Evolutionary conservation across 345 rosid species (phyloP), one percentile per base, ranked within the genome.

Genomic region (Citrus hindsii): DNA sequence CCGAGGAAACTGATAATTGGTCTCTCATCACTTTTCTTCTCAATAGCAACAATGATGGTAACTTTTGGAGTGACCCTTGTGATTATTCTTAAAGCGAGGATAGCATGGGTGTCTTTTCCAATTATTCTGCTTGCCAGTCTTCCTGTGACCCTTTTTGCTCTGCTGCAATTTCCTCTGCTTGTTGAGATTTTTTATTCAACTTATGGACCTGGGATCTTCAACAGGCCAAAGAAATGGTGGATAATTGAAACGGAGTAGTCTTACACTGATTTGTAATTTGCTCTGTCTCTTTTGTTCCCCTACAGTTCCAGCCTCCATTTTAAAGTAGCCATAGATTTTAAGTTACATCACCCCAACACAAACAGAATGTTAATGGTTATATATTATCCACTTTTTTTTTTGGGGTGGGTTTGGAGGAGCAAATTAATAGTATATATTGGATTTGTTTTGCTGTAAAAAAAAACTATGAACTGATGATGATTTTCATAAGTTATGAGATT

Each of bases 11-110:
- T 92, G 84, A 90, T 92, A 9, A 56, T 89, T 1, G 97, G 97
- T 13, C 87, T 92, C 27, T 87, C 89, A 2, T 64, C 87, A 63
- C 87, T 92, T 24, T 92, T 92, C 83, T 84, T 92, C 68, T 92
- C 97, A 0, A 84, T 92, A 56, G 91, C 89, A 59, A 87, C 93
- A 0, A 92, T 92, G 97, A 90, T 92, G 91, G 73, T 86, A 32
- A 81, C 88, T 22, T 92, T 88, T 71, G 89, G 86, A n/a, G 63
- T 82, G 14, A 73, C 91, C 6, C 80, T 92, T n/a, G 78, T 22
- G 10, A 71, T 85, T 24, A 46, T 85, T 40, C 80, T 90, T 53
- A 77, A 32, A 4, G 42, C 59, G 4, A 62, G 81, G 13, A 67
- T 86, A 3, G 0, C 79, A 1, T 92, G 90, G 93, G 65, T 85